Evolutionary conservation across 129 eudicot species (phyloP), one percentile per base, ranked within the genome.

Genomic region (Centrapalus pauciflorus): DNA sequence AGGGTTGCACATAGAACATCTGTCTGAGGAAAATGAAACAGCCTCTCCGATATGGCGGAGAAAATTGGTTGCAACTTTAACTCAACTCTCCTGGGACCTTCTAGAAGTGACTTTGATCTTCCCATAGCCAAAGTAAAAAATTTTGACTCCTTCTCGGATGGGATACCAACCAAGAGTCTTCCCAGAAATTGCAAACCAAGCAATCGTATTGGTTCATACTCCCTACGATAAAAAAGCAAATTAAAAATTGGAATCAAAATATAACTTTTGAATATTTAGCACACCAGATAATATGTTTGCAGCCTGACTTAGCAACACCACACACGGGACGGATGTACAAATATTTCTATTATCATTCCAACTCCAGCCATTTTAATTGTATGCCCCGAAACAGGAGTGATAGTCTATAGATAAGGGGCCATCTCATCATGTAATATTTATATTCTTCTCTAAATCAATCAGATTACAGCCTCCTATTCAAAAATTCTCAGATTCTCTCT

Each of bases 131-230:
- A 79, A 54, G 51, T 84, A 56, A 94, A 94, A 73, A 89, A 76
- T 13, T 75, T 94, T n/a, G 81, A 64, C 58, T 76, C 95, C 70
- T 89, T 94, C 80, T 89, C 94, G 20, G 90, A 73, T 75, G 99
- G 99, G 66, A 89, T 82, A 35, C 94, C 95, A 74, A 87, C 86
- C 75, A 94, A 79, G 76, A 94, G 92, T 79, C 95, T 86, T 77
- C 99, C 99, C 54, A 94, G 67, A 40, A 94, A 83, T 80, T 89
- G 97, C 82, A 94, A 76, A 66, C 95, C 80, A 17, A 94, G 99
- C 74, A 94, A 75, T 73, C 99, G 82, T 55, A 94, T 75, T 14
- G 99, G 97, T 77, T 94, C 99, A 75, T 71, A 81, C 34, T 79
- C 86, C 95, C 99, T 94, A 58, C 62, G 64, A 58, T 43, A 50